These are phyloP conservation scores for Cicer yamashitae DNA, from an alignment of 306 rosid genomes.

Conservation along the genomic window DNA sequence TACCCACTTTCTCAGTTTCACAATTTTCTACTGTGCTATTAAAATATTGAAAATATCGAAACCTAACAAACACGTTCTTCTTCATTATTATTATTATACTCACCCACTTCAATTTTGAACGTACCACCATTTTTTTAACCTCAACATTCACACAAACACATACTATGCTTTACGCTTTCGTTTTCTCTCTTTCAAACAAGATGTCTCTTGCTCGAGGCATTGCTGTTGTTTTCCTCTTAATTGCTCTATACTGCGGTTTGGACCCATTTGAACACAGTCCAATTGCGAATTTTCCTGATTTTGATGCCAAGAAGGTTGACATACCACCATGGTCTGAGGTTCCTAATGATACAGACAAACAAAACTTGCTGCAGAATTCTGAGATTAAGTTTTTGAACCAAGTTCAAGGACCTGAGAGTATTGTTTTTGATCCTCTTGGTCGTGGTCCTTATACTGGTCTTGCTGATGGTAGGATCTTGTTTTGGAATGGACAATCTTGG, in stretches of 20 bases:
- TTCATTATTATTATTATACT: too few species aligned
- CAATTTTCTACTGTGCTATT: too few species aligned
- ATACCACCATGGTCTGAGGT: slow-evolving; percentile 67
- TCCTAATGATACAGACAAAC: slow-evolving; percentile 60
- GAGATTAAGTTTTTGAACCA: slow-evolving; percentile 76
- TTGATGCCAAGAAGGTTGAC: slow-evolving; percentile 52
- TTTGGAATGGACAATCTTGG: slow-evolving; percentile 84
- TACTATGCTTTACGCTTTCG: not conserved
- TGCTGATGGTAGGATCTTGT: slow-evolving; percentile 81
- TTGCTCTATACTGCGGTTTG: slow-evolving; percentile 75
- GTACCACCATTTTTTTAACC: too few species aligned
- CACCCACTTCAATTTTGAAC: too few species aligned
- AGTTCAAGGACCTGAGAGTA: slow-evolving; percentile 90
- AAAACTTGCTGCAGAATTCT: slow-evolving; percentile 77
- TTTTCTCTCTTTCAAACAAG: not conserved
- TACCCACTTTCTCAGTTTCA: too few species aligned
- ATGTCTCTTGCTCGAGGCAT: slow-evolving; percentile 51
- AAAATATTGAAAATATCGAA: too few species aligned
- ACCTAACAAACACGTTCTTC: too few species aligned
- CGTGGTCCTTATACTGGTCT: slow-evolving; percentile 95
- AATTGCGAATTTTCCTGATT: slow-evolving; percentile 67
- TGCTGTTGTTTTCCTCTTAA: slow-evolving; percentile 47
- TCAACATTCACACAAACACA: not conserved
- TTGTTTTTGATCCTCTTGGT: slow-evolving; percentile 82
- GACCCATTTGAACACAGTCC: slow-evolving; percentile 83